These are phyloP conservation scores for Echites panduratus DNA, from an alignment of 257 asterid species.

Conservation along the genomic window DNA sequence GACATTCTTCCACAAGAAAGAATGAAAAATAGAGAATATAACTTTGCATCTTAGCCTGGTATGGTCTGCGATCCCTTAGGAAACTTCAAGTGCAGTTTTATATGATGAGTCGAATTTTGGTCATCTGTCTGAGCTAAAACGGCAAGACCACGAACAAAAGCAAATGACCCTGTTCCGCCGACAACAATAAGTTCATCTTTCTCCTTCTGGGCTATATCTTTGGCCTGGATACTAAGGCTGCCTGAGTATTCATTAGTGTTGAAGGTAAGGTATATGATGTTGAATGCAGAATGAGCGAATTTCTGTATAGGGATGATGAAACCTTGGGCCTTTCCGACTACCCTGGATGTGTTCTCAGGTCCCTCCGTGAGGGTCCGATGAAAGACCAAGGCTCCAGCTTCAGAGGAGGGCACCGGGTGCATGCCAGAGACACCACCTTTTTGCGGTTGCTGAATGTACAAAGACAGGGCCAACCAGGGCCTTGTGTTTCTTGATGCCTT, in stretches of 20 bases:
- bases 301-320: slow-evolving; percentile 66
- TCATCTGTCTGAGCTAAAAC: slow-evolving; percentile 47
- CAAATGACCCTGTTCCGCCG: slow-evolving; percentile 89
- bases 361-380: slow-evolving; percentile 62
- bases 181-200: slow-evolving; percentile 49
- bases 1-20: neutral
- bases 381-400: slow-evolving; percentile 54
- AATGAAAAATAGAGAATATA: neutral
- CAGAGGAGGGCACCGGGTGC: slow-evolving; percentile 22
- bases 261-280: slow-evolving; percentile 69
- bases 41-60: slow-evolving; percentile 25
- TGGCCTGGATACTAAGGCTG: slow-evolving; percentile 57
- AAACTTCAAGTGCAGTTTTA: slow-evolving; percentile 58
- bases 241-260: slow-evolving; percentile 43
- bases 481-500: slow-evolving; percentile 10
- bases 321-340: slow-evolving; percentile 73
- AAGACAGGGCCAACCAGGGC: slow-evolving; percentile 39
- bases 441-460: slow-evolving; percentile 67
- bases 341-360: slow-evolving; percentile 51
- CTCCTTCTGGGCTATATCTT: slow-evolving; percentile 39
- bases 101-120: slow-evolving; percentile 43
- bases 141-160: slow-evolving; percentile 77
- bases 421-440: slow-evolving; percentile 16
- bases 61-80: slow-evolving; percentile 42
- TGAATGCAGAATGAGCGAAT: slow-evolving; percentile 63